Conservation (phyloP, 768 basidiomycete species). For the Epithele typhae region DNA sequence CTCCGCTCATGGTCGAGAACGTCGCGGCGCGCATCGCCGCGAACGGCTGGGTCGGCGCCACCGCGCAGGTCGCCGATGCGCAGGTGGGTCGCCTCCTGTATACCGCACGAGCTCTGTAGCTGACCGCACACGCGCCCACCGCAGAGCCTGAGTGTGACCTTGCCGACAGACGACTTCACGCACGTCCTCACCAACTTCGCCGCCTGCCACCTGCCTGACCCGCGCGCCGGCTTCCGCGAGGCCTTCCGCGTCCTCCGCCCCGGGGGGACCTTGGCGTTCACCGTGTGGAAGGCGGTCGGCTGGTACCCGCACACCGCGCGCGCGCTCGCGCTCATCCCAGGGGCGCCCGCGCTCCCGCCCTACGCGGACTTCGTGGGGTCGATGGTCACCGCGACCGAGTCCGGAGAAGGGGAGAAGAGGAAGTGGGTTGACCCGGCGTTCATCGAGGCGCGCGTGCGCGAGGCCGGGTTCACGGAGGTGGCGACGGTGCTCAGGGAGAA, state of each 20-base stretch:
- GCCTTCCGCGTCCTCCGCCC: constrained; percentile 2
- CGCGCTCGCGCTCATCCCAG: background rate
- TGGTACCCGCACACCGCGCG: background rate
- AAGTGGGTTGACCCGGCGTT: background rate
- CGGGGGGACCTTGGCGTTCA: background rate
- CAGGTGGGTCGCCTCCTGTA: background rate
- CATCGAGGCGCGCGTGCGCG: background rate
- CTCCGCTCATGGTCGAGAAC: background rate
- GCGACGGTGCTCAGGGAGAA: background rate
- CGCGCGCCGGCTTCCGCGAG: background rate
- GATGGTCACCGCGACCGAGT: background rate
- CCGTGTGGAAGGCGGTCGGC: background rate
- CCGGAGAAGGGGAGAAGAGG: background rate
- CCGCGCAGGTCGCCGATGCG: background rate
- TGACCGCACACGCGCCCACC: background rate
- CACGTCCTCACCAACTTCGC: constrained; percentile 3
- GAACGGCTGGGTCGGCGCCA: background rate
- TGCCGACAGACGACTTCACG: constrained; percentile 1
- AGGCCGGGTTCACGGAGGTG: background rate
- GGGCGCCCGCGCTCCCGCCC: background rate
- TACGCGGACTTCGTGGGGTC: background rate
- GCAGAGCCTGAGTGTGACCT: background rate
- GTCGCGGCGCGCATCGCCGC: background rate
- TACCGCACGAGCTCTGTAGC: no score
- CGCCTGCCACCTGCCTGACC: background rate